Base-by-base conservation (phyloP, 257 asterid genomes). In the Oldenlandia corymbosa region DNA sequence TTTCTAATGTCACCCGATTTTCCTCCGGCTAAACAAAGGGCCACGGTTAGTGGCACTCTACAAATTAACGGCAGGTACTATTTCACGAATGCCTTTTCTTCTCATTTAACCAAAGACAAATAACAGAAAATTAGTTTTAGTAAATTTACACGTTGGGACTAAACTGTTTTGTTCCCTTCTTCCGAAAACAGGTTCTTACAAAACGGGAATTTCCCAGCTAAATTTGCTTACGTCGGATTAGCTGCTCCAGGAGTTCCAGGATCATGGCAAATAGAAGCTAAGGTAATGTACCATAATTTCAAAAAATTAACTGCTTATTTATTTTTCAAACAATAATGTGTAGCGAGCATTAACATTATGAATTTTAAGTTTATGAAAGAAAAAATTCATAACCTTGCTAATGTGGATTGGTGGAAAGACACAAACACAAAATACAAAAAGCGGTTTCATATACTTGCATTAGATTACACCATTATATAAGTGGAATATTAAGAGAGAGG, bases 171-270 rank as follows among this genome's bases (percentile, higher is more conserved):
- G 11, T 39, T 39, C 13, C 11, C 45, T 39, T 45, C 6, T 45
- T n/a, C 45, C 45, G 7, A 14, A 39, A 10, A 1, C 58, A 64
- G 79, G 70, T 56, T 27, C 68, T 49, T 77, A 0, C 46, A 47
- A 23, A 39, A 24, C 50, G 59, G 68, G 5, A 42, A 4, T 10
- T 28, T 69, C 4, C 74, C 83, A 0, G 88, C 90, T 10, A 79
- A 65, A 65, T 71, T 68, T 51, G 91, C 95, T 4, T 79, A 74
- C 62, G 75, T 91, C 5, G 97, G 96, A 42, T 65, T 91, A 70
- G 97, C 97, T 27, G 63, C 82, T 6, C 88, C 82, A 0, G 96
- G 96, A 62, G 60, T 60, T n/a, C 69, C 47, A 1, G 96, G 96
- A 67, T 86, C 95, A 4, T 91, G 98, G 96, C 95, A 86, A 76